phyloP scores from a whole-genome alignment of 768 basidiomycete genomes.

The Sistotremastrum suecicum region DNA sequence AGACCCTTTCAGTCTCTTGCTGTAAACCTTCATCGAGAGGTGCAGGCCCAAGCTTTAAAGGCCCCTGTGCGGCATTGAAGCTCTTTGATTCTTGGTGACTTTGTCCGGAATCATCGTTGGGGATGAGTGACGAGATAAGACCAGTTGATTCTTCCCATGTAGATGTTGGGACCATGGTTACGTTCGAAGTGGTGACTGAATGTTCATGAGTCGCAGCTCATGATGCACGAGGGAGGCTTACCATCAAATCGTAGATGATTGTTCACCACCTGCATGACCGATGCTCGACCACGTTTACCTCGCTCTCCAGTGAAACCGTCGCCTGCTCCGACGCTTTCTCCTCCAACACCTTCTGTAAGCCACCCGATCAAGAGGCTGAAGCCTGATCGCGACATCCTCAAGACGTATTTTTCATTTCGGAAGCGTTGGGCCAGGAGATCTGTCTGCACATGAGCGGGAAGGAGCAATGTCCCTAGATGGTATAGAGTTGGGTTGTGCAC shows the following conservation, averaged over 20 bases:
- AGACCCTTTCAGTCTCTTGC: constrained; percentile 61
- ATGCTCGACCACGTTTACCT: constrained; percentile 73
- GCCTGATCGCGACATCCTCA: constrained; percentile 83
- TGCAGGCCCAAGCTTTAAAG: constrained; percentile 74
- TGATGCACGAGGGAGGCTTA: constrained; percentile 20
- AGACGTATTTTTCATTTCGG: constrained; percentile 77
- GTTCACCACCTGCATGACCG: constrained; percentile 89
- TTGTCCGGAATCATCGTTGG: constrained; percentile 22
- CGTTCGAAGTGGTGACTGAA: constrained; percentile 57
- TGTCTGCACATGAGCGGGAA: constrained; percentile 72
- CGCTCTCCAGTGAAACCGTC: constrained; percentile 69
- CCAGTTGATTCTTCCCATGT: constrained; percentile 84
- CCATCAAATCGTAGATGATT: constrained; percentile 87
- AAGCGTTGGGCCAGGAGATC: constrained; percentile 77
- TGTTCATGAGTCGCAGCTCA: constrained; percentile 9
- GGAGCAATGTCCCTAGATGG: constrained; percentile 64
- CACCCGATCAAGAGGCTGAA: constrained; percentile 89
- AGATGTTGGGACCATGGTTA: constrained; percentile 44
- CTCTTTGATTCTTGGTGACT: constrained; percentile 27
- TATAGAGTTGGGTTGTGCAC: constrained; percentile 58
- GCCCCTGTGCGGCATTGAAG: constrained; percentile 68
- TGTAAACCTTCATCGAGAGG: constrained; percentile 71
- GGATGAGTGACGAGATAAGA: constrained; percentile 62
- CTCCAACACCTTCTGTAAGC: constrained; percentile 85
- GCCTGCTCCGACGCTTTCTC: constrained; percentile 70